Evolutionary conservation across 2,329 filamentous ascomycete genomes (phyloP).

Genomic region (Aspergillus aculeatus): DNA sequence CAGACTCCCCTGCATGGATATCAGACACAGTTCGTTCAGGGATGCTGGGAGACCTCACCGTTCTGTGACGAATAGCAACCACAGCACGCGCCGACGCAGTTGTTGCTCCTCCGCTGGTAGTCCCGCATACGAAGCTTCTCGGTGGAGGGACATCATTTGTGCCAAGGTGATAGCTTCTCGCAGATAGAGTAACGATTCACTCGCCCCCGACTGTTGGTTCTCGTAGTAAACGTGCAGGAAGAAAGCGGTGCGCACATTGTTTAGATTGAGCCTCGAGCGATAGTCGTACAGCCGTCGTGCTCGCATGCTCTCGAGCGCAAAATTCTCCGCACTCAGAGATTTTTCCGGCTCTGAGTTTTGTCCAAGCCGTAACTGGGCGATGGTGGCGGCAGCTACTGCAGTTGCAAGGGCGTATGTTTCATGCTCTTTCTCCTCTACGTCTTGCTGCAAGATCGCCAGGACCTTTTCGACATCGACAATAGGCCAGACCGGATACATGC

Average conservation of each 20-base stretch:
- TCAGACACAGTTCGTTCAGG: background rate
- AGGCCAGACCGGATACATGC: constrained; percentile 55
- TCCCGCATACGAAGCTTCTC: constrained; percentile 42
- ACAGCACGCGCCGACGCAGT: constrained; percentile 48
- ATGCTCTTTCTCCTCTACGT: constrained; percentile 28
- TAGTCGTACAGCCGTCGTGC: constrained; percentile 30
- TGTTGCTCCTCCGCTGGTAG: constrained; percentile 44
- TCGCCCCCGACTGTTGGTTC: constrained; percentile 49
- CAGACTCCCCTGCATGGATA: constrained; percentile 44
- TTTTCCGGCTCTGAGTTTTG: constrained; percentile 25
- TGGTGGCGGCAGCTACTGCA: constrained; percentile 50
- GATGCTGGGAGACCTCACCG: constrained; percentile 14
- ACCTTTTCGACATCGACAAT: constrained; percentile 49
- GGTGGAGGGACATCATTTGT: constrained; percentile 51
- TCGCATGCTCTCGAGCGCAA: constrained; percentile 40
- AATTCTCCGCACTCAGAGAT: constrained; percentile 31
- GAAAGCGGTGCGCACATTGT: constrained; percentile 49
- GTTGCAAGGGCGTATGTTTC: constrained; percentile 45
- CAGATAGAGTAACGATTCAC: constrained; percentile 49
- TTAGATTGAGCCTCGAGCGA: constrained; percentile 36
- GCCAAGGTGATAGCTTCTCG: constrained; percentile 54
- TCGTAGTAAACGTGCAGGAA: constrained; percentile 56
- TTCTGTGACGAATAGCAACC: constrained; percentile 52
- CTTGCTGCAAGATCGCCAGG: constrained; percentile 37
- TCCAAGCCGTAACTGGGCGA: constrained; percentile 50